A percentile compares a stretch with the other conserved stretches of the same genome.
Evolutionary conservation across 345 rosid genomes (phyloP).

Genomic region (Arabidopsis suecica): DNA sequence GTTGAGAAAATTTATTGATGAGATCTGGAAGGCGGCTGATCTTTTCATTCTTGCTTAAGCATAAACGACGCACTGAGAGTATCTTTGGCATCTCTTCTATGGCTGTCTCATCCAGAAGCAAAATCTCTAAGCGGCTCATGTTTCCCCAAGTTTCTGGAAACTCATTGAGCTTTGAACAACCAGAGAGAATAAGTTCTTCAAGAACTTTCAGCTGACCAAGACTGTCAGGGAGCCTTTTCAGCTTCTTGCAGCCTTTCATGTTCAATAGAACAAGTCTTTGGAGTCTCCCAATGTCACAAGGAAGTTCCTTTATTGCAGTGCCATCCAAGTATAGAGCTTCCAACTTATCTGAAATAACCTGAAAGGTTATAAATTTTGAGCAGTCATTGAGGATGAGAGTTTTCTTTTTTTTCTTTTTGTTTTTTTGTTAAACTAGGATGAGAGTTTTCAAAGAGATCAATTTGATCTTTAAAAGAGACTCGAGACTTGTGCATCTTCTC

Average conservation of each 20-base stretch:
- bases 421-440: too few species aligned
- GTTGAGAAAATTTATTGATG: background rate
- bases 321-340: conserved; percentile 27
- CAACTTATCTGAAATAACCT: conserved; percentile 21
- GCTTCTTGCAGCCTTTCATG: conserved; percentile 36
- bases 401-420: too few species aligned
- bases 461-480: background rate
- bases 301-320: conserved; percentile 34
- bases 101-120: conserved; percentile 27
- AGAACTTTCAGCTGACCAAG: conserved; percentile 12
- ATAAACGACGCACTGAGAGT: conserved; percentile 8
- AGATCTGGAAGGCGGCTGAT: background rate
- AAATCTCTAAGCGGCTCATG: conserved; percentile 10
- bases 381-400: conserved; percentile 37
- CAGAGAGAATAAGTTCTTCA: conserved; percentile 19
- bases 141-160: background rate
- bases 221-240: conserved; percentile 20
- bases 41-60: conserved; percentile 29
- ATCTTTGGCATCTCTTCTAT: conserved; percentile 1
- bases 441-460: conserved; percentile 14
- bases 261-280: conserved; percentile 21
- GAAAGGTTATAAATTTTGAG: conserved; percentile 8
- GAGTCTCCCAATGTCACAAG: background rate
- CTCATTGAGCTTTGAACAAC: conserved; percentile 26
- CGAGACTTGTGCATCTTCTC: conserved; percentile 29